A percentile compares a stretch with the other conserved stretches of the same genome.
These are phyloP conservation scores for Tetracladium marchalianum DNA, from an alignment of 495 filamentous ascomycete species.

Conservation along the genomic window DNA sequence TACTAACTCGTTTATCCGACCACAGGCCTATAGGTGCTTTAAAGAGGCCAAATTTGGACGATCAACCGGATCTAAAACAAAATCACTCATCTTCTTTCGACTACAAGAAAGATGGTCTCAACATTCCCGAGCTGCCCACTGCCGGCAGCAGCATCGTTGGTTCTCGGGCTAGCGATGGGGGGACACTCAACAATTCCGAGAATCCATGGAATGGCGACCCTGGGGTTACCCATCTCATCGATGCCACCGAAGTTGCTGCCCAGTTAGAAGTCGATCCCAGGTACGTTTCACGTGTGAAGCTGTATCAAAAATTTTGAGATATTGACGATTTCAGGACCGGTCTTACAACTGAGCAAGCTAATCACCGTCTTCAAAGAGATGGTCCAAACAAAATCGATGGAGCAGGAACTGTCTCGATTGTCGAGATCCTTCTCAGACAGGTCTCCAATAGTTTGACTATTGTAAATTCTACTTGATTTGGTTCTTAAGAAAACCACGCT, in stretches of 20 bases:
- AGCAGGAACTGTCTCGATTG: conserved; percentile 39
- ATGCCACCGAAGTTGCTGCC: neutral
- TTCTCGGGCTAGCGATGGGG: neutral
- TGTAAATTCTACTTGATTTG: conserved; percentile 13
- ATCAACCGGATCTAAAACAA: too few species aligned
- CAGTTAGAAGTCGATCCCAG: conserved; percentile 2
- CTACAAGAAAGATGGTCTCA: too few species aligned
- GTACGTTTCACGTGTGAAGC: neutral
- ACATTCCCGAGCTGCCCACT: neutral
- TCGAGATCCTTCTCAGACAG: conserved; percentile 46
- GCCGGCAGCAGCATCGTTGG: neutral
- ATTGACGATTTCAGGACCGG: conserved; percentile 23
- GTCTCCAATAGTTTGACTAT: conserved; percentile 28
- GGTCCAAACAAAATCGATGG: conserved; percentile 42
- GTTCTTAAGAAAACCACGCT: neutral
- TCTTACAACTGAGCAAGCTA: conserved; percentile 29
- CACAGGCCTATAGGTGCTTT: too few species aligned
- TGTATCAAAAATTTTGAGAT: neutral
- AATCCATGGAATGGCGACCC: neutral
- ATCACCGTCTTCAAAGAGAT: conserved; percentile 33
- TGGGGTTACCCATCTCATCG: neutral
- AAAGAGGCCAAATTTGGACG: too few species aligned
- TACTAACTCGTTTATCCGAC: too few species aligned
- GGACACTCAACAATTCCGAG: neutral
- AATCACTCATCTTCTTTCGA: too few species aligned